Evolutionary conservation across 2,329 filamentous ascomycete species (phyloP).

Genomic region (Rhytidhysteron rufulum): DNA sequence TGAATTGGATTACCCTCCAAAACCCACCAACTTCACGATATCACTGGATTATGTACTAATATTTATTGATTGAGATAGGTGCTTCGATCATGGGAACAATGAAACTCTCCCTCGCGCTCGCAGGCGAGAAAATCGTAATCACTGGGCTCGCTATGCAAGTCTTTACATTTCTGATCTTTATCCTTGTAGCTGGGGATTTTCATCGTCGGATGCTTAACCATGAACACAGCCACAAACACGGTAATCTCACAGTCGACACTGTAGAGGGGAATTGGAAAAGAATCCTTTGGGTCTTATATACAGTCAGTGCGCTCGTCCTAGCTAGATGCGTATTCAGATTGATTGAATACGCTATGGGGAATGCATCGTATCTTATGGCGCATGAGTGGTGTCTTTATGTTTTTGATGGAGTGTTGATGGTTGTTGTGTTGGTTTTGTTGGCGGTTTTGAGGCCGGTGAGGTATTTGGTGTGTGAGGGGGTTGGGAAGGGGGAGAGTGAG

Average conservation of each 20-base stretch:
- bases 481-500: too few species aligned
- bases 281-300: slow-evolving; percentile 41
- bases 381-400: slow-evolving; percentile 46
- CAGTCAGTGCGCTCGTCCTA: slow-evolving; percentile 46
- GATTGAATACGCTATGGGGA: slow-evolving; percentile 48
- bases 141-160: slow-evolving; percentile 31
- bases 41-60: too few species aligned
- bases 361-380: slow-evolving; percentile 42
- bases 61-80: too few species aligned
- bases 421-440: slow-evolving; percentile 40
- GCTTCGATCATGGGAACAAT: slow-evolving; percentile 31
- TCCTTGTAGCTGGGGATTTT: slow-evolving; percentile 26
- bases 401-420: slow-evolving; percentile 47
- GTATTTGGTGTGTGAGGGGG: too few species aligned
- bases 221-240: too few species aligned
- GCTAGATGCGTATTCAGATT: slow-evolving; percentile 49
- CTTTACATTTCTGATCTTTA: slow-evolving; percentile 28
- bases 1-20: too few species aligned
- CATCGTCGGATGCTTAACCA: slow-evolving; percentile 27
- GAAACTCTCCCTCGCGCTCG: slow-evolving; percentile 25
- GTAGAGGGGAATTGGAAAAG: slow-evolving; percentile 16
- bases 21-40: too few species aligned
- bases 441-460: slow-evolving; percentile 18
- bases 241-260: not conserved
- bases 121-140: slow-evolving; percentile 31